Conservation (phyloP, 1,284 basidiomycete genomes). For the Boletus semigastroideus region DNA sequence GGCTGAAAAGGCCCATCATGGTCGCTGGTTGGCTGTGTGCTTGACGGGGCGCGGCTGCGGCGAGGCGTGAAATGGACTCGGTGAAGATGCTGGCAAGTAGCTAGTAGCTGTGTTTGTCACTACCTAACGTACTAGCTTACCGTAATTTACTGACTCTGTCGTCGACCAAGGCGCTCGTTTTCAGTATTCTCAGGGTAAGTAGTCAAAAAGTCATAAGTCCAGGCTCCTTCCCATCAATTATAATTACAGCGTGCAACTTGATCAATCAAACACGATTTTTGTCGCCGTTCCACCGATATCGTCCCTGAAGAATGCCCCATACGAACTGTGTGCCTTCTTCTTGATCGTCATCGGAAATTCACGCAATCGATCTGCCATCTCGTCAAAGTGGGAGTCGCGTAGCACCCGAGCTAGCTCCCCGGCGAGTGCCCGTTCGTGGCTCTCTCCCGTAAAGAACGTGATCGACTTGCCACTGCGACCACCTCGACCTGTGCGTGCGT, state of each 20-base stretch:
- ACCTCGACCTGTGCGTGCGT: conserved; percentile 68
- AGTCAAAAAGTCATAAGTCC: background rate
- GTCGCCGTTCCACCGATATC: conserved; percentile 78
- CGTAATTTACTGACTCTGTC: too few species aligned
- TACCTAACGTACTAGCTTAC: too few species aligned
- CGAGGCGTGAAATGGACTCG: conserved; percentile 19
- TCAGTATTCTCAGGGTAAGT: conserved; percentile 6
- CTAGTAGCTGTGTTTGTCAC: too few species aligned
- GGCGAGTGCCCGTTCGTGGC: conserved; percentile 84
- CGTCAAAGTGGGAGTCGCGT: conserved; percentile 82
- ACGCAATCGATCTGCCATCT: conserved; percentile 64
- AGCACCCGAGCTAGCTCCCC: conserved; percentile 94
- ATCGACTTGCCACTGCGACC: conserved; percentile 91
- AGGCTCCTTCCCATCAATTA: conserved; percentile 10
- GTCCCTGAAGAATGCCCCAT: conserved; percentile 85
- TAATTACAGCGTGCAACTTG: conserved; percentile 3
- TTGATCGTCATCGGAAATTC: conserved; percentile 97
- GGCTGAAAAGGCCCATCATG: conserved; percentile 79
- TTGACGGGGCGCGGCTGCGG: conserved; percentile 22
- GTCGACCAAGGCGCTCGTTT: conserved; percentile 2
- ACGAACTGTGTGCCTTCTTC: conserved; percentile 87
- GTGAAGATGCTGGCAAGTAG: background rate
- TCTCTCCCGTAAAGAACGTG: conserved; percentile 95
- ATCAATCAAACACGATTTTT: conserved; percentile 77
- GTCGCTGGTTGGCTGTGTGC: conserved; percentile 22